phyloP scores from a whole-genome alignment of 768 basidiomycete genomes.

The Panaeolus papilionaceus region DNA sequence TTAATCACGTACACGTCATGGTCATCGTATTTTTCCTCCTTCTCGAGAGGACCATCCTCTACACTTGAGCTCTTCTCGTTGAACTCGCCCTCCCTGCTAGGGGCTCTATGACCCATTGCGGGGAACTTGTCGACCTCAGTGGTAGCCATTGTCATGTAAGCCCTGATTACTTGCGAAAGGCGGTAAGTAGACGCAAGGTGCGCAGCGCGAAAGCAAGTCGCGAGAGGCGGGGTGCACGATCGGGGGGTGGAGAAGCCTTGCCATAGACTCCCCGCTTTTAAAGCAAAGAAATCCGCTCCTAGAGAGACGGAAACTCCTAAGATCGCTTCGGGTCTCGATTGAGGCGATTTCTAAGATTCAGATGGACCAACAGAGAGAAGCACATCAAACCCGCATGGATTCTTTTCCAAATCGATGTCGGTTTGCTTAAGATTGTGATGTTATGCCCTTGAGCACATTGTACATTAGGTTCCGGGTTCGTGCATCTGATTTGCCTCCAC shows the following conservation, averaged over 20 bases:
- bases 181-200: slow-evolving; percentile 2
- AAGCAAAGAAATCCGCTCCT: background rate
- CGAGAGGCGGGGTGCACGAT: slow-evolving; percentile 1
- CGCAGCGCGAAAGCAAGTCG: background rate
- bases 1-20: slow-evolving; percentile 43
- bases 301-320: background rate
- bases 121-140: slow-evolving; percentile 19
- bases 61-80: slow-evolving; percentile 36
- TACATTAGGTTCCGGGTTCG: background rate
- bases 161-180: background rate
- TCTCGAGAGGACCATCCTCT: slow-evolving; percentile 29
- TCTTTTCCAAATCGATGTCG: background rate
- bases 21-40: slow-evolving; percentile 38
- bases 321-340: background rate
- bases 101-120: slow-evolving; percentile 18
- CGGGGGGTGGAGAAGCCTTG: background rate
- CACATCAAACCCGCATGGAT: background rate
- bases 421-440: background rate
- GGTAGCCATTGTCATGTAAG: slow-evolving; percentile 20
- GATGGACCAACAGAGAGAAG: slow-evolving; percentile 9
- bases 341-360: background rate
- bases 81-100: slow-evolving; percentile 24
- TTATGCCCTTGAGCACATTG: background rate
- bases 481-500: background rate
- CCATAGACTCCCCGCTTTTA: background rate